Percentiles rank a stretch among this genome's conserved stretches.
phyloP scores from a whole-genome alignment of 2,329 filamentous ascomycete species.

The Chaetothyriales sp. region DNA sequence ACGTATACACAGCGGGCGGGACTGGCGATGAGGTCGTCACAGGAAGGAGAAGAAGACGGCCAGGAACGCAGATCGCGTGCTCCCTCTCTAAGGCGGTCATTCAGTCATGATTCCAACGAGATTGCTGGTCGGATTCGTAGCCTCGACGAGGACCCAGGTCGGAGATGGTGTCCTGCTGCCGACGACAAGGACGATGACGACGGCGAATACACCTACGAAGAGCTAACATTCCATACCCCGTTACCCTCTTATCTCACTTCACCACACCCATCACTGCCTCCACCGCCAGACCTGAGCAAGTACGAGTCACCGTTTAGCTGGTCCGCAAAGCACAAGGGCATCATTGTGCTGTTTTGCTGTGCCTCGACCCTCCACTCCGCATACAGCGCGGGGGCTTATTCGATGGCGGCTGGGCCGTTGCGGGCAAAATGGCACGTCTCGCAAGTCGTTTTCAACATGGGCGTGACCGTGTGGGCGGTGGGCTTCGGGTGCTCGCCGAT shows the following conservation, averaged over 20 bases:
- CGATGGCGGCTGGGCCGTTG: constrained; percentile 52
- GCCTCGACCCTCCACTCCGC: constrained; percentile 62
- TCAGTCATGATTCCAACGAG: background rate
- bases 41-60: background rate
- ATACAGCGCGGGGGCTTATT: constrained; percentile 68
- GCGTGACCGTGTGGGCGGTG: constrained; percentile 66
- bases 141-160: background rate
- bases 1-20: background rate
- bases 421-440: constrained; percentile 49
- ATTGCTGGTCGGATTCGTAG: background rate
- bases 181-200: background rate
- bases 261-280: constrained; percentile 20
- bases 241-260: constrained; percentile 33
- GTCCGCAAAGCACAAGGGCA: constrained; percentile 51
- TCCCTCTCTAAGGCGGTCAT: background rate
- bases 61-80: too few species aligned
- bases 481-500: constrained; percentile 77
- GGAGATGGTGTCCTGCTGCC: background rate
- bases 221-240: constrained; percentile 47
- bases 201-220: constrained; percentile 36
- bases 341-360: constrained; percentile 60
- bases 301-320: constrained; percentile 61
- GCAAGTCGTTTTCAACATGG: constrained; percentile 46
- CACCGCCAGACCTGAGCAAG: constrained; percentile 49
- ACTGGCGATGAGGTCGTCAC: background rate